Base-by-base conservation (phyloP, 495 filamentous ascomycete genomes). In the Talaromyces nanjingensis region DNA sequence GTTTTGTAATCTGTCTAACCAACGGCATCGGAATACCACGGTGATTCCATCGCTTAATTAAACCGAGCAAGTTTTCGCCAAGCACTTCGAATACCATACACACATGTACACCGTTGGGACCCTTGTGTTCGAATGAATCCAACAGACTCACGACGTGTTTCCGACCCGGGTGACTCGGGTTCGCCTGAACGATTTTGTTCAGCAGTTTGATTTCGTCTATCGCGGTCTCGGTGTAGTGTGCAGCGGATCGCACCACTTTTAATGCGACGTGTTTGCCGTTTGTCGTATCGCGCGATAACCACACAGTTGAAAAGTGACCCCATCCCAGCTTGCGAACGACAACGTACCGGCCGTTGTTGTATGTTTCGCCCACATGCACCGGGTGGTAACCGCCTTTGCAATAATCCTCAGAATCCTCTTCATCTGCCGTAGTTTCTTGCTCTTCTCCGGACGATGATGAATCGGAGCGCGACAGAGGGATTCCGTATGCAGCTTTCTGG, bases 21-120 rank as follows among this genome's bases (percentile, higher is more conserved):
- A 98, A 83, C 20, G 89, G 83, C 88, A 96, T 96, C 31, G 94
- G 94, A 59, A 98, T 98, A 29, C 94, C 94, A 33, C 94, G 84
- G 73, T 98, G 94, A 68, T 98, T 97, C 91, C 94, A 98, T 63
- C 89, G 87, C 83, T 98, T 98, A 80, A 98, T 98, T 73, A 98
- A 76, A 12, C 96, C 94, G 60, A 98, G 76, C 57, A 98, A 73
- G 71, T 98, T 98, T 81, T 98, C 94, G 14, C 94, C 94, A 56
- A 98, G 77, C 12, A 98, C 94, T 74, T 98, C 94, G 68, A 98
- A 98, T 5, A 98, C 94, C 93, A 98, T 98, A 81, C 94, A 98
- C 57, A 98, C 92, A 71, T 98, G 94, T 33, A 91, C 86, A 45
- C 94, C 94, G 74, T 98, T 93, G 14, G 93, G 94, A 5, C 94